Conservation (phyloP, 257 asterid genomes). For the Mentha longifolia region DNA sequence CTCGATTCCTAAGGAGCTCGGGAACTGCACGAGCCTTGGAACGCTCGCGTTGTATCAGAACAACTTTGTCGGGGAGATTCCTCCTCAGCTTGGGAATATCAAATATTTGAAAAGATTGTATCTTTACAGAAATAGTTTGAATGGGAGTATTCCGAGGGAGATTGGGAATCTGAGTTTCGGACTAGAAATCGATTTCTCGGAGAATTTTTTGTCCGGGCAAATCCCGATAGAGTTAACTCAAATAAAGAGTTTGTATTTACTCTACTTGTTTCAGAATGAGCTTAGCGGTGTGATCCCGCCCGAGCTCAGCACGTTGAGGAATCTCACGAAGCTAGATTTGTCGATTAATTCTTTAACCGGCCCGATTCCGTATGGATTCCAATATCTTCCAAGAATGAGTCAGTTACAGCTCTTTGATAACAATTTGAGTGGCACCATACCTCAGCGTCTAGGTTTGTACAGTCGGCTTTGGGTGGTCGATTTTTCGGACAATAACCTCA, state of each 20-base stretch:
- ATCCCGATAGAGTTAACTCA: conserved; percentile 67
- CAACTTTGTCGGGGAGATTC: conserved; percentile 73
- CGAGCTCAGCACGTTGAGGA: conserved; percentile 63
- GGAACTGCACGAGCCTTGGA: conserved; percentile 65
- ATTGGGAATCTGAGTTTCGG: conserved; percentile 72
- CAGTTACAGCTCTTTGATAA: conserved; percentile 83
- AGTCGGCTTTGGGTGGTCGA: conserved; percentile 87
- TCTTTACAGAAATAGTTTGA: conserved; percentile 72
- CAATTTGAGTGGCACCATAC: conserved; percentile 66
- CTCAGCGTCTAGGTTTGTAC: conserved; percentile 71
- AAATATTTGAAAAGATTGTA: conserved; percentile 49
- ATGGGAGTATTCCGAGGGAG: conserved; percentile 83
- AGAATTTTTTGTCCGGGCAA: conserved; percentile 71
- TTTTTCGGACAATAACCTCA: conserved; percentile 65
- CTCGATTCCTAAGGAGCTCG: conserved; percentile 70
- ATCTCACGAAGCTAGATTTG: conserved; percentile 73
- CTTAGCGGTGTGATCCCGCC: conserved; percentile 79
- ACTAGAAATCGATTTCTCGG: conserved; percentile 79
- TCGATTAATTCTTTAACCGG: conserved; percentile 81
- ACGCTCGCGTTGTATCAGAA: conserved; percentile 79
- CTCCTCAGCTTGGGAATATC: conserved; percentile 66
- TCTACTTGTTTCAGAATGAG: conserved; percentile 72
- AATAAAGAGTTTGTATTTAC: conserved; percentile 52
- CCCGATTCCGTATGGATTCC: conserved; percentile 82
- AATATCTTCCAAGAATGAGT: conserved; percentile 56